phyloP scores from a whole-genome alignment of 306 rosid species.

The Cicer chorassanicum region DNA sequence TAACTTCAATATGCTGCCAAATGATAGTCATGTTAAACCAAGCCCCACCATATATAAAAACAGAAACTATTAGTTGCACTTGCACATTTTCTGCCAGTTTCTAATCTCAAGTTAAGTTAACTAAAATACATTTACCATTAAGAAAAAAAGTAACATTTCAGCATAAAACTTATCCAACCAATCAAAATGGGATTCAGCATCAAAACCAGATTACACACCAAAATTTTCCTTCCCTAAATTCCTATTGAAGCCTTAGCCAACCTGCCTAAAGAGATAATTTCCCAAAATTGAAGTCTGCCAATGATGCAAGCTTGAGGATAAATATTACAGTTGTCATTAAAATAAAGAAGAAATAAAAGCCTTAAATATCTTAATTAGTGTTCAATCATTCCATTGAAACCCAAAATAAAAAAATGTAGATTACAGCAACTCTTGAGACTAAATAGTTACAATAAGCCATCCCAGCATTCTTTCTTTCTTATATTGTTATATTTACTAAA shows the following conservation, averaged over 20 bases:
- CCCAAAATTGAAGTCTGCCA: not conserved
- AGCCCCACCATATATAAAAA: constrained; percentile 21
- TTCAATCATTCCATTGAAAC: constrained; percentile 32
- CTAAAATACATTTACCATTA: constrained; percentile 14
- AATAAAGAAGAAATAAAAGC: too few relatives aligned
- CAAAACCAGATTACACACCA: constrained; percentile 20
- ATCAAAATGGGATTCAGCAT: constrained; percentile 22
- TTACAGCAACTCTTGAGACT: not conserved
- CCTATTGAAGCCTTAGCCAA: not conserved
- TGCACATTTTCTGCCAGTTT: constrained; percentile 25
- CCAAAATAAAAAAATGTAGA: not conserved
- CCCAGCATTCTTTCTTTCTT: not conserved
- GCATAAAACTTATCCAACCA: constrained; percentile 24
- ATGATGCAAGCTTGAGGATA: constrained; percentile 7
- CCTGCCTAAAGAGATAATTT: not conserved
- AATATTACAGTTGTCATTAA: not conserved
- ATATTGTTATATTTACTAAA: not conserved
- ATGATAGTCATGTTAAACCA: constrained; percentile 28
- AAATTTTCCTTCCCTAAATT: not conserved
- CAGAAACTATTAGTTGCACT: not conserved
- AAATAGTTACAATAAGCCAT: constrained; percentile 24
- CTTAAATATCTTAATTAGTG: not conserved
- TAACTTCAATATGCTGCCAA: constrained; percentile 87
- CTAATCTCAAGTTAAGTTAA: not conserved
- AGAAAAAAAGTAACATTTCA: not conserved